phyloP scores from a whole-genome alignment of 2,329 filamentous ascomycete species.

The Diplodia sapinea region DNA sequence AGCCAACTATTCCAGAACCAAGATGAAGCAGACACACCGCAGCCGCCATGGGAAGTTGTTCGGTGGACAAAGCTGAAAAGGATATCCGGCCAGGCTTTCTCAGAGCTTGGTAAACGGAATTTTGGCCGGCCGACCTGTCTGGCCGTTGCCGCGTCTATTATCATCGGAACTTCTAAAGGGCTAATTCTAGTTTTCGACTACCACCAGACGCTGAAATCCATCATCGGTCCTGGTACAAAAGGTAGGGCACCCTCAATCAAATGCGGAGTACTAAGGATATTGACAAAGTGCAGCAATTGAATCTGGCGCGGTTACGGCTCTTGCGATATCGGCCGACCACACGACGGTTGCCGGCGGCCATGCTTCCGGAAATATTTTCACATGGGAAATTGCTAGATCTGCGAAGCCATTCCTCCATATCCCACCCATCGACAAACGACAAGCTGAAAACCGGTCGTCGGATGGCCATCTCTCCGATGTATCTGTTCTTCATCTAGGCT shows the following conservation, averaged over 20 bases:
- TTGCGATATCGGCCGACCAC: constrained; percentile 93
- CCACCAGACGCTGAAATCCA: constrained; percentile 90
- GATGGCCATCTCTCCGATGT: constrained; percentile 84
- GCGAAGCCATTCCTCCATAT: constrained; percentile 89
- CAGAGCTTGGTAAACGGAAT: constrained; percentile 87
- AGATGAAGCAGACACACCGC: constrained; percentile 66
- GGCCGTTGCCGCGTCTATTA: constrained; percentile 84
- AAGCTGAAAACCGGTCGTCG: constrained; percentile 67
- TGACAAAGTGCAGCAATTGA: constrained; percentile 71
- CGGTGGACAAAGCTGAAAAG: constrained; percentile 94
- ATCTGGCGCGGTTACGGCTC: constrained; percentile 82
- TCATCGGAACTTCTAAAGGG: constrained; percentile 91
- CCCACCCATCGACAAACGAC: constrained; percentile 71
- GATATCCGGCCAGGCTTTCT: constrained; percentile 87
- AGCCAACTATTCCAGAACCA: constrained; percentile 71
- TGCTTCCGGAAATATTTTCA: constrained; percentile 89
- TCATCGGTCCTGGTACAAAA: constrained; percentile 92
- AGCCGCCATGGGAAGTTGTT: constrained; percentile 94
- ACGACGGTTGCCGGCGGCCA: constrained; percentile 90
- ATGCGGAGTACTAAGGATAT: constrained; percentile 40
- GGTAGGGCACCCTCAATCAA: constrained; percentile 56
- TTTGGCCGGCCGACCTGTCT: constrained; percentile 92
- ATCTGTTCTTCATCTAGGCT: constrained; percentile 88
- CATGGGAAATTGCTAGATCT: constrained; percentile 88
- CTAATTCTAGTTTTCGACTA: constrained; percentile 97